phyloP scores from a whole-genome alignment of 2,329 filamentous ascomycete genomes.

The Sporothrix euskadiensis region DNA sequence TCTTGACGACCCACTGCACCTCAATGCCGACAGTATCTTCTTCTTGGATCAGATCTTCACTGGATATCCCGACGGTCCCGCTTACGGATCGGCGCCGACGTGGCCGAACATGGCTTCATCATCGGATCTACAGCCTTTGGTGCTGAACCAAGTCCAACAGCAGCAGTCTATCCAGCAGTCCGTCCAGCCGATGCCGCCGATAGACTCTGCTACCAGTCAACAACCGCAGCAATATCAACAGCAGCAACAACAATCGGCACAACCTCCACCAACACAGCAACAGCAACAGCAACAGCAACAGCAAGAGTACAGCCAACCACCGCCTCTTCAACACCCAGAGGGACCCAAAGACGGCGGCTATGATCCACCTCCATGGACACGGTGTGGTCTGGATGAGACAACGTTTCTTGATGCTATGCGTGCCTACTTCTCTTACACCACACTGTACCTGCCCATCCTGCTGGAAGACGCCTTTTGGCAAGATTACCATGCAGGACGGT shows the following conservation, averaged over 20 bases:
- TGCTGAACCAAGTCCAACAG: background rate
- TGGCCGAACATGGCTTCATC: background rate
- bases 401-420: conserved; percentile 30
- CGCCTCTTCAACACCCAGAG: background rate
- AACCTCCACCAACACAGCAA: background rate
- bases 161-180: background rate
- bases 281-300: background rate
- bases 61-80: conserved; percentile 18
- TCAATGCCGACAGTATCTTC: conserved; percentile 34
- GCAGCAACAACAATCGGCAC: background rate
- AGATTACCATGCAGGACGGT: conserved; percentile 33
- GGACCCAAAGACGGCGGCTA: conserved; percentile 21
- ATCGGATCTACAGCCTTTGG: conserved; percentile 10
- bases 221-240: background rate
- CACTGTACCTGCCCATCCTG: conserved; percentile 34
- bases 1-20: conserved; percentile 31
- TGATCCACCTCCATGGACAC: conserved; percentile 24
- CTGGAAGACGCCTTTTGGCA: conserved; percentile 36
- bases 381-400: conserved; percentile 24
- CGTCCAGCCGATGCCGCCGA: background rate
- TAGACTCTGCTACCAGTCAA: background rate
- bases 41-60: conserved; percentile 37
- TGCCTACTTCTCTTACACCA: conserved; percentile 35
- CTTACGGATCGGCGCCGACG: background rate
- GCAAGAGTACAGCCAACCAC: background rate